Base-by-base conservation (phyloP, 192 early-diverging fungal species). In the Coemansia sp. region DNA sequence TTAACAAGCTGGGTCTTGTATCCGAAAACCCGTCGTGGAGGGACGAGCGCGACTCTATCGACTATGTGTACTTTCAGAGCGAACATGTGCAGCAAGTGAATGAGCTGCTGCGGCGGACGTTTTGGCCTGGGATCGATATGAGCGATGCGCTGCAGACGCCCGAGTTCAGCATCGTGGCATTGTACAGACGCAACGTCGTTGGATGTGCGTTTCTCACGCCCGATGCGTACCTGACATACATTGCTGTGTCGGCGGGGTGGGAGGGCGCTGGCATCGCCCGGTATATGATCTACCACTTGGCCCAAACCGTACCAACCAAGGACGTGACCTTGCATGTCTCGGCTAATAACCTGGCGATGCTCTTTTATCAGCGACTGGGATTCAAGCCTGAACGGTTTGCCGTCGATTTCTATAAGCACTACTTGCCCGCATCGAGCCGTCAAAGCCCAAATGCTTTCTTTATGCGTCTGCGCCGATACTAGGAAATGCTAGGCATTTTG, bases 301-400 rank as follows among this genome's bases (percentile, higher is more conserved):
- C 92, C 52, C 92, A 95, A 81, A 86, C 86, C 16, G 76, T 84
- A 11, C 77, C 85, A 20, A 83, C 88, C 30, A 92, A 90, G 74
- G 95, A 98, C 67, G 82, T 96, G 18, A 96, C 92, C 4, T 82
- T 98, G 53, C 95, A 98, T 80, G 95, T 98, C 6, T 91, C 93
- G 35, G 94, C 95, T 10, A 95, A 89, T 30, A 98, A 96, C 63
- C 87, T 85, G 39, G 94, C 95, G 20, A 95, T 96, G 93, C 86
- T 96, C 38, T 84, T 96, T 60, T 96, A 96, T 73, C 94, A 96
- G 76, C 90, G 87, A 68, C 87, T 95, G 74, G 94, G 95, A 12
- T 98, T 96, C 74, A 98, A 98, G 76, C 91, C 95, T 1, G 95
- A 98, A 62, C 88, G 93, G 65, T 98, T 93, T 74, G 84, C 93